phyloP scores from a whole-genome alignment of 305 asterid genomes.

The Euphrasia arctica region DNA sequence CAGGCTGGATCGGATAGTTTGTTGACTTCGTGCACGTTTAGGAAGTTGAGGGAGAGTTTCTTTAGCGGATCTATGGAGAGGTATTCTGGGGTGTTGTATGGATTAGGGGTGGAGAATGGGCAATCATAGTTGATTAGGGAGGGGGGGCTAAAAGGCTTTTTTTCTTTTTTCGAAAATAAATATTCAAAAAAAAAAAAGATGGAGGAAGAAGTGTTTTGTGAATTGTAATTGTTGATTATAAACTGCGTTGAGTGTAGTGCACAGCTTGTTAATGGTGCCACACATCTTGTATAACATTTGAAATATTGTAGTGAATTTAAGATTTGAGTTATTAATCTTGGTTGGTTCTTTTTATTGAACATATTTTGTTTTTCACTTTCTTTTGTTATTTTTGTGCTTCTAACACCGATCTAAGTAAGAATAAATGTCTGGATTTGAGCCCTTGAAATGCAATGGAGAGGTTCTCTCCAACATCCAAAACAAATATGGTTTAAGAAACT shows the following conservation, averaged over 20 bases:
- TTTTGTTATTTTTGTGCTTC: no score
- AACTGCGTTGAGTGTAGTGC: background rate
- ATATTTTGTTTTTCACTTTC: no score
- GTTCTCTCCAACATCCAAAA: no score
- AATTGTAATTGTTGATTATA: constrained; percentile 1
- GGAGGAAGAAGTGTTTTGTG: background rate
- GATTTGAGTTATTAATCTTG: background rate
- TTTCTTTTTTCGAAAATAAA: background rate
- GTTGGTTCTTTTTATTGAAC: no score
- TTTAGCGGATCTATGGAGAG: constrained; percentile 4
- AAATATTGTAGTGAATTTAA: background rate
- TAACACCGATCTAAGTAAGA: no score
- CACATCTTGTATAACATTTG: background rate
- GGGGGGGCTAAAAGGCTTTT: background rate
- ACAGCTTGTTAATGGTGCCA: background rate
- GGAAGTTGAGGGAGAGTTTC: background rate
- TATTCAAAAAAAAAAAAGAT: background rate
- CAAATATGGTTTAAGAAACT: no score
- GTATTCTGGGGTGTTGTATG: background rate
- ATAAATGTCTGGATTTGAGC: no score
- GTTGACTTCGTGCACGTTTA: background rate
- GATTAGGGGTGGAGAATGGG: background rate
- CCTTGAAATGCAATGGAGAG: no score
- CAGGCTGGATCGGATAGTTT: constrained; percentile 2
- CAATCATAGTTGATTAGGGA: background rate